Evolutionary conservation across 176 grass and related monocot genomes (phyloP).

Genomic region (Poa pratensis): DNA sequence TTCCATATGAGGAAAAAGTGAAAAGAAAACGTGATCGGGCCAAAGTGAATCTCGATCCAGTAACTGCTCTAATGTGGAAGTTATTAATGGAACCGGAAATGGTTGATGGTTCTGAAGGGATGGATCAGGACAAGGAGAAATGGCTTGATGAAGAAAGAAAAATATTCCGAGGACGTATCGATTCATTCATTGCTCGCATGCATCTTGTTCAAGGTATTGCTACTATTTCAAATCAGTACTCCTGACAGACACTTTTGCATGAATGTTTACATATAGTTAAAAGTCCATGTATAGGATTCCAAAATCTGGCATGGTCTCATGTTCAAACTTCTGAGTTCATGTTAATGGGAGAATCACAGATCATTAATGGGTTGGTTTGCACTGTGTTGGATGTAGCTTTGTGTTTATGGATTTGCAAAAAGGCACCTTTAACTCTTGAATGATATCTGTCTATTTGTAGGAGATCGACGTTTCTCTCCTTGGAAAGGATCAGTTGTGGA

Average conservation of each 20-base stretch:
- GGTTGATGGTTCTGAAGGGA: constrained; percentile 45
- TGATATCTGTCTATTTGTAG: constrained; percentile 45
- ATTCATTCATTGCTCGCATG: constrained; percentile 88
- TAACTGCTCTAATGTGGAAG: constrained; percentile 75
- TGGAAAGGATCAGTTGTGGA: constrained; percentile 92
- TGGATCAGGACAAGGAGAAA: constrained; percentile 67
- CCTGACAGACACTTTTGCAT: constrained; percentile 12
- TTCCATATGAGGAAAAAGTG: constrained; percentile 49
- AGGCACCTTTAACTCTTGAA: constrained; percentile 30
- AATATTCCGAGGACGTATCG: constrained; percentile 65
- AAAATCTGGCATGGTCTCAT: constrained; percentile 15
- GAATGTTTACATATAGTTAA: neutral
- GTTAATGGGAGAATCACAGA: constrained; percentile 12
- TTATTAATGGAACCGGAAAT: constrained; percentile 72
- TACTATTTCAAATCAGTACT: constrained; percentile 22
- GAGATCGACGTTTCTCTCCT: constrained; percentile 71
- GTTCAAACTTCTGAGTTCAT: neutral
- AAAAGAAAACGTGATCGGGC: constrained; percentile 62
- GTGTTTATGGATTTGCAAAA: constrained; percentile 27
- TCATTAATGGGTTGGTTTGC: constrained; percentile 20
- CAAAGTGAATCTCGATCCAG: constrained; percentile 67
- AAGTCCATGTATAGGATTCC: constrained; percentile 20
- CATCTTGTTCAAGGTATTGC: constrained; percentile 88
- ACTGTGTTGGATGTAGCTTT: neutral
- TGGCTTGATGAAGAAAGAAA: constrained; percentile 71